A percentile compares a stretch with the other conserved stretches of the same genome.
Evolutionary conservation across 1,284 basidiomycete genomes (phyloP).

Genomic region (Salmacisia buchloeana): DNA sequence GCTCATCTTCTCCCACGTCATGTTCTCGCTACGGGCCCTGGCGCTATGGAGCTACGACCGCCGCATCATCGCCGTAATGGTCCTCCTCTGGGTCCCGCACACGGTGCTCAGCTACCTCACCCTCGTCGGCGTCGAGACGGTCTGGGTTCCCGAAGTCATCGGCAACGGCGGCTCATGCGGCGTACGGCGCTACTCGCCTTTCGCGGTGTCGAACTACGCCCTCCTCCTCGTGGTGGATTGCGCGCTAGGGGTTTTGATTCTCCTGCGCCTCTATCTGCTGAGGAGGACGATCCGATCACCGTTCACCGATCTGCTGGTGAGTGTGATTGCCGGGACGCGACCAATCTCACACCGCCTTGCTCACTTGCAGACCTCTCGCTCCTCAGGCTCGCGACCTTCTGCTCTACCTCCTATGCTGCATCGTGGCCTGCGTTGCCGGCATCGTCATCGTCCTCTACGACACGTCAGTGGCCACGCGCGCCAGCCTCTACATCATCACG

Average conservation of each 20-base stretch:
- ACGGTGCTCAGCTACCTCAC: not conserved
- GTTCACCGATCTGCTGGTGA: not conserved
- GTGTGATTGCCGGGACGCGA: not conserved
- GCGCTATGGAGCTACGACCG: not conserved
- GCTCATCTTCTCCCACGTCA: not conserved
- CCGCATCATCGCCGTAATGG: not conserved
- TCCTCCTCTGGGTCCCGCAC: not conserved
- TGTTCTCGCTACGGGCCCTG: not conserved
- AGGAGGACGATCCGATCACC: not conserved
- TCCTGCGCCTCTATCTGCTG: not conserved
- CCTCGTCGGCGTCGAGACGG: not conserved
- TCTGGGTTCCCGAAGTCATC: not conserved
- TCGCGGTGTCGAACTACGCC: not conserved
- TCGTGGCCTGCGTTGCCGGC: not conserved
- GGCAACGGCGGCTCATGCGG: not conserved
- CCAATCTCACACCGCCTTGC: not conserved
- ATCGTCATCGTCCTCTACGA: not conserved
- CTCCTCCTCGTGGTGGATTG: not conserved
- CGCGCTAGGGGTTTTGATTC: not conserved
- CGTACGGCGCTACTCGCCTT: not conserved
- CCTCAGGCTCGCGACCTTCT: not conserved
- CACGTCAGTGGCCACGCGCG: not conserved
- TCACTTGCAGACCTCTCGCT: not conserved
- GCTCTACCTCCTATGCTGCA: not conserved
- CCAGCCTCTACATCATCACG: not conserved